Evolutionary conservation across 2,329 filamentous ascomycete genomes (phyloP).

Genomic region (Didymellaceae sp.): DNA sequence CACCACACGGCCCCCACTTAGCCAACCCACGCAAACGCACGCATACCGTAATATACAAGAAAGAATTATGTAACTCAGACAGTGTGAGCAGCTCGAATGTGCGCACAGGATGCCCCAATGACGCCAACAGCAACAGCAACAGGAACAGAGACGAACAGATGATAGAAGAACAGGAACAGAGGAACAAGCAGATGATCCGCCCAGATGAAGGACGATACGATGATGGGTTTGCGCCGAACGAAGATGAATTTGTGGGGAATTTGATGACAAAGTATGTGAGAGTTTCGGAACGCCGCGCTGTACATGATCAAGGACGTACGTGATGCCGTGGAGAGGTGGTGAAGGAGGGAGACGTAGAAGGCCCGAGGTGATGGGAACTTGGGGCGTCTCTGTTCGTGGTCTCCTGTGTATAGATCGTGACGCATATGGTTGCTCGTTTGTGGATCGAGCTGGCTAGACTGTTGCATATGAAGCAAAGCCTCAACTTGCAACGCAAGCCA

Average conservation of each 20-base stretch:
- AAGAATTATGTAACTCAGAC: conserved; percentile 14
- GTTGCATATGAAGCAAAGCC: neutral
- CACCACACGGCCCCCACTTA: no score
- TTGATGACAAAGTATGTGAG: conserved; percentile 4
- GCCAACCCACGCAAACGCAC: neutral
- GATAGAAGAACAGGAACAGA: neutral
- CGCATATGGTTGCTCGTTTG: no score
- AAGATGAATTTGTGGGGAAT: neutral
- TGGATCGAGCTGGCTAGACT: no score
- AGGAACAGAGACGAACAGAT: neutral
- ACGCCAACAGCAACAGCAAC: conserved; percentile 8
- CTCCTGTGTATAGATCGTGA: no score
- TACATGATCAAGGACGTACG: conserved; percentile 10
- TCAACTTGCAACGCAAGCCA: neutral
- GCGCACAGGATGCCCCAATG: conserved; percentile 16
- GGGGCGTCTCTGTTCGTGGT: neutral
- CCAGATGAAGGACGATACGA: neutral
- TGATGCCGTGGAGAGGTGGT: neutral
- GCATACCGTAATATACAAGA: conserved; percentile 18
- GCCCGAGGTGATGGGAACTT: neutral
- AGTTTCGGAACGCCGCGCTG: conserved; percentile 17
- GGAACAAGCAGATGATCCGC: conserved; percentile 1
- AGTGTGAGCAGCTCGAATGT: conserved; percentile 8
- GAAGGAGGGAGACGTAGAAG: neutral
- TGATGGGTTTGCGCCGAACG: conserved; percentile 3